Conservation (phyloP, 345 rosid species). For the Citrus glauca region DNA sequence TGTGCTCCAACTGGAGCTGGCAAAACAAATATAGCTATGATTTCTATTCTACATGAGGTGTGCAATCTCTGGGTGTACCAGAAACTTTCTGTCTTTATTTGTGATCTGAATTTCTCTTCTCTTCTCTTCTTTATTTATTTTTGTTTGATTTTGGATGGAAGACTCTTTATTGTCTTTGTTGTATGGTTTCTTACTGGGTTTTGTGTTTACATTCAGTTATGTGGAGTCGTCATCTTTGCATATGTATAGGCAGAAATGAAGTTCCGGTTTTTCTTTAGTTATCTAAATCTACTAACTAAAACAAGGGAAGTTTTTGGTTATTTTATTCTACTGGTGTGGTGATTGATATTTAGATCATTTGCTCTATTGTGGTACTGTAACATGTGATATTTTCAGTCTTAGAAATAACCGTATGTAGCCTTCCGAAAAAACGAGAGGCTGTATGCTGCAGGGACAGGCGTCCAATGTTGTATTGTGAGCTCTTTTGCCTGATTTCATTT, state of each 20-base stretch:
- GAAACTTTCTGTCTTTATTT: constrained; percentile 12
- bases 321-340: neutral
- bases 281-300: neutral
- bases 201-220: neutral
- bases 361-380: no score
- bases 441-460: neutral
- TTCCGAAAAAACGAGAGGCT: neutral
- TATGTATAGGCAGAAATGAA: neutral
- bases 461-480: neutral
- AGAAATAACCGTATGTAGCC: neutral
- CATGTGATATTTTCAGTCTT: neutral
- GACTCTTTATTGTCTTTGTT: neutral
- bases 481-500: neutral
- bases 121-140: neutral
- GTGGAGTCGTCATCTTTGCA: neutral
- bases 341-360: neutral
- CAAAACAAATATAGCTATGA: constrained; percentile 96
- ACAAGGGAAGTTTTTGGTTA: neutral
- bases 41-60: constrained; percentile 92
- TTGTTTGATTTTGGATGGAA: constrained; percentile 8
- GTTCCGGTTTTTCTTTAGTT: neutral
- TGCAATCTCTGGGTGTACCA: constrained; percentile 8
- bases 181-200: neutral
- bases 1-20: constrained; percentile 99
- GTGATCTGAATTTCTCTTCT: neutral